Evolutionary conservation across 305 asterid species (phyloP), one percentile per base, ranked within the genome.

Genomic region (Fraxinus angustifolia): DNA sequence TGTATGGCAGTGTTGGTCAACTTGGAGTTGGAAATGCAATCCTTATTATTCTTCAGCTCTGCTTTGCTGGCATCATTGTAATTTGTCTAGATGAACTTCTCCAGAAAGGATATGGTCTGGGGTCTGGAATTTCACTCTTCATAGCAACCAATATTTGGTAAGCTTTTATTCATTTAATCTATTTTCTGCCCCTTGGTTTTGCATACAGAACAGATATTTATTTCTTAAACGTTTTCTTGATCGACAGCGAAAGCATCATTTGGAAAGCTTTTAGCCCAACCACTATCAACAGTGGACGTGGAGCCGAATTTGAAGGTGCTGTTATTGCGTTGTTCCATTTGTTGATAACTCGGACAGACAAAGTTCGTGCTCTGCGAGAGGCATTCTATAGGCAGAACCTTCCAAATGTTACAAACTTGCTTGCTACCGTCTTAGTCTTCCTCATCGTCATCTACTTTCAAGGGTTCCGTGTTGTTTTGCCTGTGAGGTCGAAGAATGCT

Each of bases 11-110:
- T 80, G 96, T 93, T 53, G 84, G 93, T 62, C 98, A 93, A 78
- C 97, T 93, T 83, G 98, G 98, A 82, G 98, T 93, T 82, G 98
- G 98, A 33, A 93, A 93, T 80, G 98, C 98, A 16, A 89, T 92
- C 84, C 92, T 93, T 78, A 93, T 93, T 1, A 93, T 93, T 80
- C 86, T 93, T 79, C 98, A 93, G 79, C 97, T 93, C 72, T 91
- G 92, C 85, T 93, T 93, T 86, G 98, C 98, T 74, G 97, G 97
- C 17, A 91, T 93, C 33, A 93, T 93, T 11, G 98, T 93, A 11
- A 93, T 93, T 83, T 93, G 98, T 85, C 88, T 93, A 28, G 97
- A 93, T 70, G 97, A 93, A 76, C 97, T 93, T 86, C 96, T 93
- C 42, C 97, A 93, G 86, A 93, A 93, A 82, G 97, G 97, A 88